Percentiles rank a stretch among this genome's conserved stretches.
Evolutionary conservation across 129 eudicot species (phyloP).

Genomic region (sunflower (Helianthus annuus)): DNA sequence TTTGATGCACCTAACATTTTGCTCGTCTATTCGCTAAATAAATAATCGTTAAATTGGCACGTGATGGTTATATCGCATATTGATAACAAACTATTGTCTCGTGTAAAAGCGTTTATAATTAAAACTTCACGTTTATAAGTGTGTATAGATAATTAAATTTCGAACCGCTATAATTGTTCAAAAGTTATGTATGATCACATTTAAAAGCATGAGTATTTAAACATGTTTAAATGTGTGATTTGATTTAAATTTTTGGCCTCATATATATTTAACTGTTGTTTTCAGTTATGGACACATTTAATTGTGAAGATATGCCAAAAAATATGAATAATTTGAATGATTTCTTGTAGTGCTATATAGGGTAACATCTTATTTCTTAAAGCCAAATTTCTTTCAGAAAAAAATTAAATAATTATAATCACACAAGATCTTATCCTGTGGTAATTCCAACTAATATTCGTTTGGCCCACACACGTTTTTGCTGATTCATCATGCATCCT

Average conservation of each 20-base stretch:
- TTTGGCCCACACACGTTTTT: conserved; percentile 34
- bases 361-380: background rate
- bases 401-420: background rate
- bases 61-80: background rate
- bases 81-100: background rate
- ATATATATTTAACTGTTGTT: no score
- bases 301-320: background rate
- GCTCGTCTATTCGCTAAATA: background rate
- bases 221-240: background rate
- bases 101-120: no score
- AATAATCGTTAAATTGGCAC: background rate
- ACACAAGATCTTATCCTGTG: conserved; percentile 2
- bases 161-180: background rate
- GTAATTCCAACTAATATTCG: background rate
- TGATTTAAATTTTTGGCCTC: no score
- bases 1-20: background rate
- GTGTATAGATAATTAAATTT: background rate
- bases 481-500: conserved; percentile 34
- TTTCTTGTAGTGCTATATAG: background rate
- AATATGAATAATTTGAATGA: background rate
- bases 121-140: background rate
- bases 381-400: background rate
- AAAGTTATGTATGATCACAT: background rate
- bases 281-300: background rate
- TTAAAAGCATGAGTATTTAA: background rate